A percentile compares a stretch with the other conserved stretches of the same genome.
phyloP scores from a whole-genome alignment of 129 eudicot species.

The Calendula officinalis region DNA sequence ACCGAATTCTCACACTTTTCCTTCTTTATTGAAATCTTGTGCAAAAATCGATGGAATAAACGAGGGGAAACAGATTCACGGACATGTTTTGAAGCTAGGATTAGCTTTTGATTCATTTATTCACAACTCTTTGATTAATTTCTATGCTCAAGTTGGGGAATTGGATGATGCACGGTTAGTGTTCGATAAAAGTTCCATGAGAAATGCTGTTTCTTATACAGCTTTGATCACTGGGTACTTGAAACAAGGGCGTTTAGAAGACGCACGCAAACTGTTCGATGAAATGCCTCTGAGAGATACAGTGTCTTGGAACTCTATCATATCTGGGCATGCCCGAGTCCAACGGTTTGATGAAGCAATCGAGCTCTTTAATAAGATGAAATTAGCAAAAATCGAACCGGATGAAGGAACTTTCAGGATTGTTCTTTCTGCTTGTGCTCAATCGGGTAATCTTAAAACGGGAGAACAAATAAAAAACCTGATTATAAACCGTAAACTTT shows the following conservation, averaged over 20 bases:
- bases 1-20: constrained; percentile 40
- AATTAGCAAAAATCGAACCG: constrained; percentile 43
- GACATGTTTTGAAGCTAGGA: constrained; percentile 38
- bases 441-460: constrained; percentile 38
- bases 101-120: constrained; percentile 31
- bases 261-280: constrained; percentile 46
- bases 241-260: constrained; percentile 39
- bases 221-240: constrained; percentile 60
- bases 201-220: constrained; percentile 62
- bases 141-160: constrained; percentile 61
- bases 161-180: constrained; percentile 49
- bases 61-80: constrained; percentile 35
- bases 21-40: constrained; percentile 36
- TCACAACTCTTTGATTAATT: constrained; percentile 50
- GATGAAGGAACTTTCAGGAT: constrained; percentile 55
- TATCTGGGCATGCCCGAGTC: constrained; percentile 48
- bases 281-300: constrained; percentile 55
- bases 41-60: constrained; percentile 3
- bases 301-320: constrained; percentile 71
- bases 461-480: constrained; percentile 51
- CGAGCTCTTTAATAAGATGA: constrained; percentile 52
- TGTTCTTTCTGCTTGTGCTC: constrained; percentile 68
- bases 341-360: constrained; percentile 41
- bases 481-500: constrained; percentile 39
- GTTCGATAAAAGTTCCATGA: constrained; percentile 56